Conservation (phyloP, 83 land plant species). For the Diphasiastrum complanatum region DNA sequence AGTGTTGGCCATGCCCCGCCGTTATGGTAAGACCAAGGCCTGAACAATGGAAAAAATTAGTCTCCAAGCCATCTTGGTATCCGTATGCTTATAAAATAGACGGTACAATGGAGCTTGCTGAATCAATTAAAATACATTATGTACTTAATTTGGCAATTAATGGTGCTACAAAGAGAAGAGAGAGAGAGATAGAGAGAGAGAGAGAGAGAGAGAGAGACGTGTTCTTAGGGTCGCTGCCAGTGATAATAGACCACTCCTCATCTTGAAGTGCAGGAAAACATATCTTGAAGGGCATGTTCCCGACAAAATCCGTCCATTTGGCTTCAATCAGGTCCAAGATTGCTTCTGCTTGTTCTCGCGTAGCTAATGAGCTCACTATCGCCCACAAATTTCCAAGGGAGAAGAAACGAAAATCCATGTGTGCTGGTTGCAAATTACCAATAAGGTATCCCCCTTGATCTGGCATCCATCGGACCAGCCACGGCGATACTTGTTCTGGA, state of each 20-base stretch:
- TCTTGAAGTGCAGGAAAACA: slow-evolving; percentile 72
- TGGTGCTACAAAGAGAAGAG: not conserved
- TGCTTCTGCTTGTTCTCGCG: slow-evolving; percentile 53
- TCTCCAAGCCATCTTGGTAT: not conserved
- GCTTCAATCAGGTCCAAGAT: slow-evolving; percentile 58
- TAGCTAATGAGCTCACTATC: slow-evolving; percentile 52
- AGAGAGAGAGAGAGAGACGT: slow-evolving; percentile 39
- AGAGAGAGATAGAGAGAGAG: not conserved
- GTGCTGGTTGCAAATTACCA: slow-evolving; percentile 84
- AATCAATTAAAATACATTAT: not conserved
- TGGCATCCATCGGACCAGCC: slow-evolving; percentile 87
- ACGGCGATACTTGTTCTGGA: slow-evolving; percentile 65
- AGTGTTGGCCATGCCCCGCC: slow-evolving; percentile 90
- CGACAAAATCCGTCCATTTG: slow-evolving; percentile 68
- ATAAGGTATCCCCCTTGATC: slow-evolving; percentile 67
- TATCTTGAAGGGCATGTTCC: slow-evolving; percentile 69
- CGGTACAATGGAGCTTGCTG: not conserved
- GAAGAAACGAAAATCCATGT: slow-evolving; percentile 85
- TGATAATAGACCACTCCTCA: slow-evolving; percentile 75
- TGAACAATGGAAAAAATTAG: slow-evolving; percentile 26
- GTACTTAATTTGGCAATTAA: not conserved
- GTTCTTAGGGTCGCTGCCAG: slow-evolving; percentile 85
- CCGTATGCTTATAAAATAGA: not conserved
- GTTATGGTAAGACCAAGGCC: slow-evolving; percentile 90
- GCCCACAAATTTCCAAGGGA: slow-evolving; percentile 80